These are phyloP conservation scores for Hypoxylon rubiginosum DNA, from an alignment of 2,329 filamentous ascomycete genomes.

Conservation along the genomic window DNA sequence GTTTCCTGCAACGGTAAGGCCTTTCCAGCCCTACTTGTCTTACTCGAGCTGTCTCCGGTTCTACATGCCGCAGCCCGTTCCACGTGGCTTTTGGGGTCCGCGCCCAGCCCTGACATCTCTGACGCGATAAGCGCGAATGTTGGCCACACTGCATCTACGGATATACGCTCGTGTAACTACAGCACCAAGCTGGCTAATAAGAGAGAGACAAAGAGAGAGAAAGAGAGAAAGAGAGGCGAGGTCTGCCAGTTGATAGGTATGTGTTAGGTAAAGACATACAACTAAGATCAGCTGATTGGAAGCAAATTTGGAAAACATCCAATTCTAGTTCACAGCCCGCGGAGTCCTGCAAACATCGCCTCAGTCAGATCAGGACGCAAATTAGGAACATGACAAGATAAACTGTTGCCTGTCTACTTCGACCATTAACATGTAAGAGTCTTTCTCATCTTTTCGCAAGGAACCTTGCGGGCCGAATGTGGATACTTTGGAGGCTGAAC, in stretches of 20 bases:
- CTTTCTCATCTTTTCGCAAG: constrained; percentile 2
- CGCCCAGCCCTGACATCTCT: constrained; percentile 6
- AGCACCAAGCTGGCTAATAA: not conserved
- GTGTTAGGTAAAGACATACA: not conserved
- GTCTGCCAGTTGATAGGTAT: not conserved
- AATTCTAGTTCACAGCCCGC: not conserved
- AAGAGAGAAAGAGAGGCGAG: not conserved
- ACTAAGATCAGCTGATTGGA: not conserved
- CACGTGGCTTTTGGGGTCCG: constrained; percentile 35
- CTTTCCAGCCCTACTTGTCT: constrained; percentile 15
- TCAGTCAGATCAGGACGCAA: not conserved
- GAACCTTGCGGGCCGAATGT: constrained; percentile 12
- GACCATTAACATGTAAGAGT: constrained; percentile 1
- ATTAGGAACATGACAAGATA: not conserved
- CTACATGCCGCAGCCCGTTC: constrained; percentile 32
- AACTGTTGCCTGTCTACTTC: constrained; percentile 7
- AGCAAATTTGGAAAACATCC: not conserved
- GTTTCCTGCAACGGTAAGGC: constrained; percentile 26
- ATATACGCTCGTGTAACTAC: constrained; percentile 1
- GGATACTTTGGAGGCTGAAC: constrained; percentile 32
- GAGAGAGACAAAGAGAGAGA: not conserved
- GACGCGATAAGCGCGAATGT: constrained; percentile 31
- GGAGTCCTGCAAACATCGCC: not conserved
- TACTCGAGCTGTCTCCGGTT: constrained; percentile 6
- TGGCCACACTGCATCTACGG: constrained; percentile 22